Conservation (phyloP, 2,329 filamentous ascomycete genomes). For the Pseudocercospora fijiensis region DNA sequence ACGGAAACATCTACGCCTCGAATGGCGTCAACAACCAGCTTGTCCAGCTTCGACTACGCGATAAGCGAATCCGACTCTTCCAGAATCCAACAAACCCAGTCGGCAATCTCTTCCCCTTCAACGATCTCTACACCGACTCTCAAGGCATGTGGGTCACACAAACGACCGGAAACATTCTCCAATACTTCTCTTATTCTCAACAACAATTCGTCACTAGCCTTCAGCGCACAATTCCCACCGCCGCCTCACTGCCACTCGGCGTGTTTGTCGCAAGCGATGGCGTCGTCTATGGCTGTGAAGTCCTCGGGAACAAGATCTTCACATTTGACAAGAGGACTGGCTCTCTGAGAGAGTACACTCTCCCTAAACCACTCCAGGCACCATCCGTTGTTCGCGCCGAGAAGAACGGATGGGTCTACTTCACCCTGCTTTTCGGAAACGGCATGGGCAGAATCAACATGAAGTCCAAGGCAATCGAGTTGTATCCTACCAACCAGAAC, state of each 20-base stretch:
- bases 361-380: conserved; percentile 18
- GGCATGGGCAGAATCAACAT: conserved; percentile 24
- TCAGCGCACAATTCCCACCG: conserved; percentile 19
- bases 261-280: conserved; percentile 23
- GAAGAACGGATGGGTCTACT: conserved; percentile 23
- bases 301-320: conserved; percentile 24
- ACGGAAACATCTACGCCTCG: conserved; percentile 27
- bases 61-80: conserved; percentile 19
- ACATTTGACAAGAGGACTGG: conserved; percentile 16
- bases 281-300: conserved; percentile 21
- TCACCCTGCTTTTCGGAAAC: conserved; percentile 19
- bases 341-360: conserved; percentile 13
- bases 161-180: conserved; percentile 24
- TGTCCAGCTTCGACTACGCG: conserved; percentile 19
- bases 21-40: conserved; percentile 29
- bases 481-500: conserved; percentile 17
- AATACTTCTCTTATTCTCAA: conserved; percentile 20
- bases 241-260: conserved; percentile 20
- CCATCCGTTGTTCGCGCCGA: conserved; percentile 24
- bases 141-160: conserved; percentile 28
- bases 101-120: conserved; percentile 27
- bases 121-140: conserved; percentile 23
- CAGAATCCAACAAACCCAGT: conserved; percentile 21
- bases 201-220: conserved; percentile 19
- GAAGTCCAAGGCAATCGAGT: conserved; percentile 17